These are phyloP conservation scores for Ascochyta lentis DNA, from an alignment of 2,329 filamentous ascomycete species.

Conservation along the genomic window DNA sequence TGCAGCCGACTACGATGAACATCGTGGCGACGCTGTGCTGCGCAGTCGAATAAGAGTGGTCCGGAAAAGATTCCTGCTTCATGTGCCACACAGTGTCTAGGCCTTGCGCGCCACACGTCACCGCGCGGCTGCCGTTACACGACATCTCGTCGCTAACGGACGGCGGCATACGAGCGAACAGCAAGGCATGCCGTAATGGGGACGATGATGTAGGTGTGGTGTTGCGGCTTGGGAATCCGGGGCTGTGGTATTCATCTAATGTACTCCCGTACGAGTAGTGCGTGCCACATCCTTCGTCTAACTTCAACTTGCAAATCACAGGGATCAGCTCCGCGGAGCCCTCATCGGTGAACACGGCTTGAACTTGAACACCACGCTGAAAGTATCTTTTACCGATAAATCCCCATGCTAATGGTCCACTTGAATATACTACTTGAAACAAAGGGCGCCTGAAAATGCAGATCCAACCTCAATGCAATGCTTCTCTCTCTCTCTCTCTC, in stretches of 20 bases:
- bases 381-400: conserved; percentile 6
- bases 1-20: conserved; percentile 31
- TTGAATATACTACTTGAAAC: neutral
- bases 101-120: conserved; percentile 25
- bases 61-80: conserved; percentile 21
- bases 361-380: conserved; percentile 10
- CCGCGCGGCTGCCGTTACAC: conserved; percentile 7
- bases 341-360: conserved; percentile 13
- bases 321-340: conserved; percentile 23
- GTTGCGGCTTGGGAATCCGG: conserved; percentile 18
- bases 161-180: neutral
- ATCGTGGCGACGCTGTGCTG: conserved; percentile 20
- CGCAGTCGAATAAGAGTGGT: conserved; percentile 31
- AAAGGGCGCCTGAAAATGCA: conserved; percentile 21
- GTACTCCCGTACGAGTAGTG: conserved; percentile 13
- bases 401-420: neutral
- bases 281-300: conserved; percentile 22
- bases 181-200: neutral
- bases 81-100: conserved; percentile 14
- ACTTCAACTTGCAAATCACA: conserved; percentile 19
- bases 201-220: conserved; percentile 10
- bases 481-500: too few relatives aligned
- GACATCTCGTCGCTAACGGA: neutral
- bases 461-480: neutral
- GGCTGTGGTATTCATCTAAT: neutral